Base-by-base conservation (phyloP, 495 filamentous ascomycete genomes). In the Parathielavia appendiculata region DNA sequence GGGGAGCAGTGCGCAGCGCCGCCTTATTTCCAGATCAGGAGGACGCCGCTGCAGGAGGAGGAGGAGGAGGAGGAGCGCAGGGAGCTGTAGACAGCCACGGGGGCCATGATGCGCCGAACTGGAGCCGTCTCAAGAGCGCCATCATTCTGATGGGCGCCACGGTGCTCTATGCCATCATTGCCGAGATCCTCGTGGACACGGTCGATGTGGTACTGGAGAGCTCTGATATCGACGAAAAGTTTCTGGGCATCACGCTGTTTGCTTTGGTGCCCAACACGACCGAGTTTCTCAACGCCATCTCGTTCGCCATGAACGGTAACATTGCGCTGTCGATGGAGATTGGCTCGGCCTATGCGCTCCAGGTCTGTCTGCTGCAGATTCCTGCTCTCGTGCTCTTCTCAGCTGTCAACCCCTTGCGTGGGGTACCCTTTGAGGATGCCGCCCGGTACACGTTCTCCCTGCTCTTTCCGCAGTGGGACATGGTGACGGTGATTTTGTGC, bases 281-380 rank as follows among this genome's bases (percentile, higher is more conserved):
- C 22, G 93, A 99, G 71, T 99, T 99, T 66, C 69, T 99, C 76
- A 99, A 99, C 69, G 93, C 95, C 67, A 97, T 99, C 56, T 96
- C 91, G 3, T 99, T 99, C 71, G 93, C 93, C 44, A 99, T 99
- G 95, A 97, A 99, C 65, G 93, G 93, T n/a, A 99, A 99, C 72
- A 97, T 99, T 67, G 93, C 93, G 0, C 79, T 99, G 26, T 95
- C 90, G 43, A 97, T 99, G 95, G 93, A 99, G 69, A 97, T 99
- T 61, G 93, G 93, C 62, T 96, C 91, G 1, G 92, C 92, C 35
- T 99, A 99, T 63, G 95, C 95, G 8, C 79, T 99, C 40, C 93
- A 99, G 71, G 93, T 99, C 56, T 96, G 91, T 72, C 82, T 99
- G n/a, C 79, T 99, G 30, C 93, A 99, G 68, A 91, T 97, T 22